Base-by-base conservation (phyloP, 306 rosid species). In the Cotoneaster glaucophyllus region DNA sequence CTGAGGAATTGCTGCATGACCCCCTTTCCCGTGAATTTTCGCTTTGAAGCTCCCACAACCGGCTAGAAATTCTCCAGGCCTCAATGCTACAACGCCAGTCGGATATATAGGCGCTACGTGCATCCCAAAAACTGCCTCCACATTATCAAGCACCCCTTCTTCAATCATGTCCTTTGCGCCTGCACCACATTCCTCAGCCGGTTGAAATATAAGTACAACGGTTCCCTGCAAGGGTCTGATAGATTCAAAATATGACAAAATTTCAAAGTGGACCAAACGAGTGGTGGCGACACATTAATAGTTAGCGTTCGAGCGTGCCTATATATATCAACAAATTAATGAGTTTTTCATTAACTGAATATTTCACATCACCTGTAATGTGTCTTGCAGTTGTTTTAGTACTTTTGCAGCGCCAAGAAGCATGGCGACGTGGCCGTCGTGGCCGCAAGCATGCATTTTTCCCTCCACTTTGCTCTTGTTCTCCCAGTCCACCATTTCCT, bases 31-130 rank as follows among this genome's bases (percentile, higher is more conserved):
- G 1, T 18, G 78, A 80, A 93, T 93, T 84, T 85, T 90, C 1
- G 97, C 98, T 70, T 78, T 91, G 88, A 93, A 93, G 97, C 98
- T 86, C 76, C 98, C 98, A 77, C 96, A 93, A 34, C 98, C 98
- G 0, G 98, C 98, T 44, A 93, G 90, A 82, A 93, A 91, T 19
- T 89, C 92, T 29, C 91, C 90, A 0, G 97, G 97, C 50, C 96
- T 80, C 3, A 92, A 87, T 18, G 96, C 93, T 56, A 90, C 89
- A 13, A 86, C 86, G 4, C 98, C 97, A 3, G 68, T 45, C 2
- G 92, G 93, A 79, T 83, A 89, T 32, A 13, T 9, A 19, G 58
- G 17, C 80, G 18, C 82, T 10, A 89, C 26, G 71, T 93, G 98
- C 81, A 93, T 4, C 11, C 93, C 97, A 22, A 93, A 85, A 71